phyloP scores from a whole-genome alignment of 2,329 filamentous ascomycete genomes.

The Raffaelea deltoideospora region DNA sequence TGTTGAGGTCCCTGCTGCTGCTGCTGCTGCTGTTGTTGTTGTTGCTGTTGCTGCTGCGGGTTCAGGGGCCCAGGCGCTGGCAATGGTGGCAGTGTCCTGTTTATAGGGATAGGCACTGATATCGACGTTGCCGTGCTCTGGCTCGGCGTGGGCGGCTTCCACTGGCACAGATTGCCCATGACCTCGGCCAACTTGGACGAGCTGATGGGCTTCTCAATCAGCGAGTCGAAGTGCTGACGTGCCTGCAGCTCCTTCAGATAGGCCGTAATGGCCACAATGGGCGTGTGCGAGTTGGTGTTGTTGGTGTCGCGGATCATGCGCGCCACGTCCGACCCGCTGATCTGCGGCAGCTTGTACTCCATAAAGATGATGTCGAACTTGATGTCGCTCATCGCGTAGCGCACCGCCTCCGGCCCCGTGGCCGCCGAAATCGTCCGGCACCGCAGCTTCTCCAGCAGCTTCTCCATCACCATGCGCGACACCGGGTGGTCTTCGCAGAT shows the following conservation, averaged over 20 bases:
- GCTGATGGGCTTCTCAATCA: conserved; percentile 95
- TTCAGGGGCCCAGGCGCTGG: conserved; percentile 17
- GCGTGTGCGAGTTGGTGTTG: conserved; percentile 86
- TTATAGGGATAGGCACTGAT: too few species aligned
- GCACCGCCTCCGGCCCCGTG: conserved; percentile 81
- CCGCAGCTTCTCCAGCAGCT: conserved; percentile 82
- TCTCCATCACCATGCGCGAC: conserved; percentile 97
- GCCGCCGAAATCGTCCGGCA: conserved; percentile 87
- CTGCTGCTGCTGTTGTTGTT: too few species aligned
- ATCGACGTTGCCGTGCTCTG: conserved; percentile 23
- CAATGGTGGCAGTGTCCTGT: background rate
- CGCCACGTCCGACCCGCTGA: conserved; percentile 88
- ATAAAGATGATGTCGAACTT: conserved; percentile 99
- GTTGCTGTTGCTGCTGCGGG: too few species aligned
- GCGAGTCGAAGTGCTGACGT: conserved; percentile 85
- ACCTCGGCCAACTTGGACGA: conserved; percentile 82
- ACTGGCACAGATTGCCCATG: conserved; percentile 75
- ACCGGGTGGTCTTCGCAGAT: conserved; percentile 98
- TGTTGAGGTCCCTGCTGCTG: too few species aligned
- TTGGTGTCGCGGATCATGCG: conserved; percentile 96
- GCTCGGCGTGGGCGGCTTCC: conserved; percentile 58
- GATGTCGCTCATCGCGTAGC: conserved; percentile 90
- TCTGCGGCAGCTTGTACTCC: conserved; percentile 87
- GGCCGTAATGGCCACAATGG: conserved; percentile 90
- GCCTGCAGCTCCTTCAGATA: conserved; percentile 96